Evolutionary conservation across 495 filamentous ascomycete genomes (phyloP).

Genomic region (Hyaloscypha bicolor): DNA sequence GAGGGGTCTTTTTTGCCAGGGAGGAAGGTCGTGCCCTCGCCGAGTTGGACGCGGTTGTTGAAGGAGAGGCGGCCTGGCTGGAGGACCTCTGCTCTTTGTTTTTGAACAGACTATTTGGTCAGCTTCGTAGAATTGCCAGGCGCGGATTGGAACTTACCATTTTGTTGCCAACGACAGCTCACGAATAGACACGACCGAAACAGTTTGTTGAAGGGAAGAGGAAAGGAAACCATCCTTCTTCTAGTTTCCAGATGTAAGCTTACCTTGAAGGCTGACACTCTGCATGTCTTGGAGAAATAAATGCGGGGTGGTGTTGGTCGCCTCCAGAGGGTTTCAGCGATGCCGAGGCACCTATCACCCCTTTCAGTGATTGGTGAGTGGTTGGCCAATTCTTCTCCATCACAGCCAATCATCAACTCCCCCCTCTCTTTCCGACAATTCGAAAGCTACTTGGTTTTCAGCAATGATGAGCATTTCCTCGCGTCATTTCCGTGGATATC

Average conservation of each 20-base stretch:
- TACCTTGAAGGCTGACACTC: no score
- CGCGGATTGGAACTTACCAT: background rate
- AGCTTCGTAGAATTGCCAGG: background rate
- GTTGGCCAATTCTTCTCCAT: background rate
- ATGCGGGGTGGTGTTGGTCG: background rate
- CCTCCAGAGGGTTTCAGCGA: background rate
- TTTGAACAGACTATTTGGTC: background rate
- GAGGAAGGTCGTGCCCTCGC: constrained; percentile 31
- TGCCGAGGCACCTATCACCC: background rate
- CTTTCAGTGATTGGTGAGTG: background rate
- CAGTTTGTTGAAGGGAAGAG: background rate
- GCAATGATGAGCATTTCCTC: no score
- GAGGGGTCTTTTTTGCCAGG: constrained; percentile 29
- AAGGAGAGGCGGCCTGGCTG: background rate
- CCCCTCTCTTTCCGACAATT: no score
- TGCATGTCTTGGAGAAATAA: background rate
- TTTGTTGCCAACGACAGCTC: background rate
- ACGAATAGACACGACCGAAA: no score
- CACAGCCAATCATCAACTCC: no score
- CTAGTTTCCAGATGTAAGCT: no score
- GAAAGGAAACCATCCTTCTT: background rate
- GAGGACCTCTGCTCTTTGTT: background rate
- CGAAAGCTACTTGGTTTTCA: no score
- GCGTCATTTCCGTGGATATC: no score
- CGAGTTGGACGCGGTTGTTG: constrained; percentile 23